Base-by-base conservation (phyloP, 148 eudicot species). In the Chenopodium suecicum region DNA sequence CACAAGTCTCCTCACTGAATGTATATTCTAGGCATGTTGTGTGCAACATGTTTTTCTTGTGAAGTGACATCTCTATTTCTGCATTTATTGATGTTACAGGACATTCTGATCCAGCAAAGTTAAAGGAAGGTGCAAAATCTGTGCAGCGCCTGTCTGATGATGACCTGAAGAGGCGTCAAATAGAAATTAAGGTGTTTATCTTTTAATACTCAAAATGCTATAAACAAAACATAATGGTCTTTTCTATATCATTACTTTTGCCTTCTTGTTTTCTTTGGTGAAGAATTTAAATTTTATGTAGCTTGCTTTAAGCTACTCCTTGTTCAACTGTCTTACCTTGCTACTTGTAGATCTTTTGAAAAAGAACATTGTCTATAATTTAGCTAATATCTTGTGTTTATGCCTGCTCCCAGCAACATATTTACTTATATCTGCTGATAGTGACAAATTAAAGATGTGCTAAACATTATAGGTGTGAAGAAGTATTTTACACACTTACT, bases 21-120 rank as follows among this genome's bases (percentile, higher is more conserved):
- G 47, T 65, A 20, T 67, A 48, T 41, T 52, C 12, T n/a, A 20
- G 74, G 76, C 52, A 41, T 70, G 52, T 46, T 41, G 8, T 8
- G 31, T 73, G 27, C 34, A 54, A 31, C 52, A 13, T 17, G 14
- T 17, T 25, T 7, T 27, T 64, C 11, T 27, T 81, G 34, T 75
- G 52, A 20, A 63, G 50, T 71, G 72, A 50, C 74, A 77, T 77
- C 34, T n/a, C 80, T 76, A 67, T 69, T 75, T 17, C 47, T 46
- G 67, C 16, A 77, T 9, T 84, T 64, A 2, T 63, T 63, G 63
- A 74, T 73, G 76, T 71, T 67, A 84, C 85, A 95, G 98, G 98
- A 63, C 96, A 95, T 82, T 95, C 98, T 82, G 98, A 95, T 90
- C 96, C 96, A 37, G 77, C 80, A 32, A 93, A 93, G 86, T 86